Conservation (phyloP, 2,329 filamentous ascomycete genomes). For the Dothideomycetidae sp. region DNA sequence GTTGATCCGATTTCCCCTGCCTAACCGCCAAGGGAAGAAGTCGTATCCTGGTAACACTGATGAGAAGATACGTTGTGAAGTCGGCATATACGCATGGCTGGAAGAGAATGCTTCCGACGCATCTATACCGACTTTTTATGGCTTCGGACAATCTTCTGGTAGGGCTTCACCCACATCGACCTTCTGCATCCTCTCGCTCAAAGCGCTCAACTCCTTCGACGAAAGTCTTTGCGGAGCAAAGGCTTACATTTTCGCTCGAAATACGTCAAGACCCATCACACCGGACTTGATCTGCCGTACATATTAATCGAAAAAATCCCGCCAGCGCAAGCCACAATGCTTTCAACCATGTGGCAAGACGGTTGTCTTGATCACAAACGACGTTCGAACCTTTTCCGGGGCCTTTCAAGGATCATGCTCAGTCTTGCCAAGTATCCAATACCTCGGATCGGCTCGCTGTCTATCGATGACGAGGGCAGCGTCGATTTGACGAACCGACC, state of each 20-base stretch:
- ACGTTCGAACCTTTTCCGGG: conserved; percentile 16
- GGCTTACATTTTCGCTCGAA: too few relatives aligned
- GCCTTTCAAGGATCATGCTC: conserved; percentile 17
- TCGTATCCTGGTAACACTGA: conserved; percentile 28
- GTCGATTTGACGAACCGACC: background rate
- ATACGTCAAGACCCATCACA: too few relatives aligned
- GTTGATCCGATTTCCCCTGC: background rate
- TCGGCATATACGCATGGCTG: conserved; percentile 28
- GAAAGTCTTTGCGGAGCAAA: too few relatives aligned
- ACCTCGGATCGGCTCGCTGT: conserved; percentile 24
- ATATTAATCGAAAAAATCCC: too few relatives aligned
- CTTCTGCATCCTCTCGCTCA: too few relatives aligned
- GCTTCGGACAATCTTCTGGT: too few relatives aligned
- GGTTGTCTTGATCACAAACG: background rate
- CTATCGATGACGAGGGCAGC: conserved; percentile 15
- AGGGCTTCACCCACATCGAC: too few relatives aligned
- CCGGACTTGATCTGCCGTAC: too few relatives aligned
- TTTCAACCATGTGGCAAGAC: background rate
- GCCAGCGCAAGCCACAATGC: background rate
- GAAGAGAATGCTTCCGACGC: too few relatives aligned
- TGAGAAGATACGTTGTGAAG: conserved; percentile 31
- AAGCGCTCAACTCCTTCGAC: too few relatives aligned
- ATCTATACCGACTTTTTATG: too few relatives aligned
- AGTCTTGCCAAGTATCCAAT: conserved; percentile 17
- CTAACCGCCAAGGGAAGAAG: conserved; percentile 23